Evolutionary conservation across 305 asterid genomes (phyloP), one percentile per base, ranked within the genome.

Genomic region (Fraxinus paxiana): DNA sequence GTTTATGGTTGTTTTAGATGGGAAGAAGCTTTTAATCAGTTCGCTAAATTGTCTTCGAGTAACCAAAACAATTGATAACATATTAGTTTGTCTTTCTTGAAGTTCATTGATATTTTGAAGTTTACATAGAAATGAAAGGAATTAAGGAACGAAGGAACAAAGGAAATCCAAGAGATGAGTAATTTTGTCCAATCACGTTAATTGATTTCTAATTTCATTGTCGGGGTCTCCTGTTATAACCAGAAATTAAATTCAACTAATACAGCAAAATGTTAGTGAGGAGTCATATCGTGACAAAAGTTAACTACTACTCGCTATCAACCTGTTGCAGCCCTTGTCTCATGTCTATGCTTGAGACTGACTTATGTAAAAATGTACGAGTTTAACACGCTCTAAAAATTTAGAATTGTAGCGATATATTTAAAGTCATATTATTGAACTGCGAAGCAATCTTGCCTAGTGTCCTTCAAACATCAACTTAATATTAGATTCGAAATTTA

Each of bases 401-500:
- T 54, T 2, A 17, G 10, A 54, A 54, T 54, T 54, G 24, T 1
- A 17, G 65, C 10, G 4, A 51, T 54, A 17, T 54, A 54, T 17
- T 54, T 54, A 6, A 51, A 51, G 65, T 54, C 65, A 54, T n/a
- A 51, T 17, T 17, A 1, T 17, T 17, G 26, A 51, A 51, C 63
- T n/a, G 63, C 6, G 63, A 51, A 51, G 24, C 17, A 51, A 51
- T 51, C 63, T 51, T 51, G 24, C 63, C 63, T 51, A 51, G 24
- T n/a, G 63, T 51, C 63, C 63, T 51, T 54, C 22, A 17, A 54
- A 18, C 65, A 54, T 54, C 24, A 17, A 51, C 24, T 34, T 38
- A 46, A 79, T 24, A n/a, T 26, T 28, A 82, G 78, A 73, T 78
- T 33, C 71, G 80, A 82, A 75, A 54, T n/a, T 22, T 20, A 59